Conservation (phyloP, 2,329 filamentous ascomycete species). For the Amphichorda felina region DNA sequence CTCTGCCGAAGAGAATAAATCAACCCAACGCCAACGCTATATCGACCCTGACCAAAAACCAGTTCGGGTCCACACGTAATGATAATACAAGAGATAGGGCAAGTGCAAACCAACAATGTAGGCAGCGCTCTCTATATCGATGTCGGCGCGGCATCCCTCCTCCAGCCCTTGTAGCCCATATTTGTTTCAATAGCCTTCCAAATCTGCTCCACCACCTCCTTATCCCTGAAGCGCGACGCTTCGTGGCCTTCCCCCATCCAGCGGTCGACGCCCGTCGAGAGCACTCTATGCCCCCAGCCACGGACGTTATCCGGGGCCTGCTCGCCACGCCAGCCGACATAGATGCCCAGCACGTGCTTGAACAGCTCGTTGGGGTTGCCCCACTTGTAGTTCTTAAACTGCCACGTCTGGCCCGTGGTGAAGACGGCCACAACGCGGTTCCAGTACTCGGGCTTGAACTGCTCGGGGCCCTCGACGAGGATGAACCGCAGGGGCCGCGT, state of each 20-base stretch:
- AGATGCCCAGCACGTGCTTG: constrained; percentile 75
- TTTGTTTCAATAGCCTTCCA: constrained; percentile 82
- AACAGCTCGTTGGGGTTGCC: constrained; percentile 80
- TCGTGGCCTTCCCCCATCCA: constrained; percentile 51
- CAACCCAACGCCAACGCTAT: neutral
- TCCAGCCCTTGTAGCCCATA: constrained; percentile 81
- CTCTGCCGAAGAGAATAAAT: neutral
- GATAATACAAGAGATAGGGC: no score
- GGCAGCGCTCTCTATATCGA: constrained; percentile 27
- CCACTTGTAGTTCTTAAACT: constrained; percentile 99
- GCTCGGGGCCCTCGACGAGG: constrained; percentile 81
- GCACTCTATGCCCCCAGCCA: constrained; percentile 76
- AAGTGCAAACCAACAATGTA: no score
- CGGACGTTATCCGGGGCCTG: constrained; percentile 65
- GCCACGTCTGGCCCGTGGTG: constrained; percentile 95
- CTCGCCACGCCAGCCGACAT: constrained; percentile 85
- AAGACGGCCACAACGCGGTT: constrained; percentile 89
- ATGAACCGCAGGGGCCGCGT: constrained; percentile 79
- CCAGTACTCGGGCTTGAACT: constrained; percentile 99
- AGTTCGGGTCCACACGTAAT: no score
- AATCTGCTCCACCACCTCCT: constrained; percentile 84
- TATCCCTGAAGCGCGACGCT: constrained; percentile 64
- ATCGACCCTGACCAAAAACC: neutral
- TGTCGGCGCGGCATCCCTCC: constrained; percentile 53
- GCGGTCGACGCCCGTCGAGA: constrained; percentile 72